These are phyloP conservation scores for Saccharum hybrid DNA, from an alignment of 202 grass and related monocot species.

Conservation along the genomic window DNA sequence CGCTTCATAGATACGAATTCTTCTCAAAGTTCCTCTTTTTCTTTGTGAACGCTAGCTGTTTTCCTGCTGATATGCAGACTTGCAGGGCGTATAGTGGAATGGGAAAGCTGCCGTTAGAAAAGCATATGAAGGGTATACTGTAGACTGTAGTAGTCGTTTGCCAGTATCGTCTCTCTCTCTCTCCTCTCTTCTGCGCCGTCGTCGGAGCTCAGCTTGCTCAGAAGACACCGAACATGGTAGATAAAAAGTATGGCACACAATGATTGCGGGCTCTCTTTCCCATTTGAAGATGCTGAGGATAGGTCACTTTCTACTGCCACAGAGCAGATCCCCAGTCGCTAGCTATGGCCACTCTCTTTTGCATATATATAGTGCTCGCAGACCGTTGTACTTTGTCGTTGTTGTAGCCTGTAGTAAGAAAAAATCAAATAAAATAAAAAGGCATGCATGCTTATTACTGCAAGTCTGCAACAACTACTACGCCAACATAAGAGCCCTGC, in stretches of 20 bases:
- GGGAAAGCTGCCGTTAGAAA: conserved; percentile 35
- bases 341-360: conserved; percentile 52
- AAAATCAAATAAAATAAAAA: neutral
- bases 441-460: neutral
- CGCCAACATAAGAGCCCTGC: neutral
- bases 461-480: neutral
- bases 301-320: conserved; percentile 68
- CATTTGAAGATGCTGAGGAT: conserved; percentile 79
- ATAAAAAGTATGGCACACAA: conserved; percentile 56
- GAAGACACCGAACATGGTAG: conserved; percentile 51
- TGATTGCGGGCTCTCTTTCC: conserved; percentile 66
- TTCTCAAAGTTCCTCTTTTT: neutral
- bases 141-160: neutral
- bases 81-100: conserved; percentile 22
- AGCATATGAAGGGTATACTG: neutral
- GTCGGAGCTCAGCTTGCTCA: conserved; percentile 44
- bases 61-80: conserved; percentile 7
- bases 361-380: conserved; percentile 56
- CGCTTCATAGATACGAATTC: neutral
- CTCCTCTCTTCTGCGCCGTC: neutral
- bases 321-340: conserved; percentile 57
- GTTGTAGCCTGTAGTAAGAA: conserved; percentile 11
- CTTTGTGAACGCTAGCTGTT: neutral
- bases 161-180: neutral
- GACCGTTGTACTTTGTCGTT: conserved; percentile 51